Conservation (phyloP, 2,329 filamentous ascomycete genomes). For the Sphaceloma murrayae region DNA sequence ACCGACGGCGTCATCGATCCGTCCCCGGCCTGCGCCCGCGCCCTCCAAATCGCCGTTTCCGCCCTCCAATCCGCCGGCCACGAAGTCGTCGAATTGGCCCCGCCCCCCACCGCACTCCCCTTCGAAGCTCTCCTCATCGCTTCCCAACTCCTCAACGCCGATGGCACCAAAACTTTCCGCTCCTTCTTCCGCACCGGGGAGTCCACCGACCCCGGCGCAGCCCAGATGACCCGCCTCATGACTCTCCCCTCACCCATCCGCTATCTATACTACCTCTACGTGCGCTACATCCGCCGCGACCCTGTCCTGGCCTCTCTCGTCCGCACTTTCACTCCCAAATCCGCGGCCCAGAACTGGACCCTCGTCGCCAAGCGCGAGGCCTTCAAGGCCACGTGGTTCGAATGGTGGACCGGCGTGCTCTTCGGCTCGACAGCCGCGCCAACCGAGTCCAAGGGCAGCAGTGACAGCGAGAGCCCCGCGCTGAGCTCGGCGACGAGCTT, state of each 20-base stretch:
- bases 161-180: constrained; percentile 72
- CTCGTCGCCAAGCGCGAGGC: constrained; percentile 66
- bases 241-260: constrained; percentile 62
- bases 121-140: constrained; percentile 69
- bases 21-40: constrained; percentile 71
- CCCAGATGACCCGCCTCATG: constrained; percentile 66
- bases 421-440: too few species aligned
- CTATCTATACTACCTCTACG: constrained; percentile 80
- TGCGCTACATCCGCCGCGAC: constrained; percentile 73
- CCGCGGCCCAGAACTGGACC: constrained; percentile 70
- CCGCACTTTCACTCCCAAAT: constrained; percentile 62
- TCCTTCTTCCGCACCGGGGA: constrained; percentile 69
- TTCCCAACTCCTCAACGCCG: constrained; percentile 71
- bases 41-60: constrained; percentile 58
- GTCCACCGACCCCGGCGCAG: constrained; percentile 67
- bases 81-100: constrained; percentile 59
- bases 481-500: constrained; percentile 10
- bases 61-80: constrained; percentile 66
- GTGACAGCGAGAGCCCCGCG: constrained; percentile 28
- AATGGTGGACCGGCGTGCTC: constrained; percentile 56
- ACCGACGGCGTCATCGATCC: constrained; percentile 70
- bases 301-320: constrained; percentile 69
- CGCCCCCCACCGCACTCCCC: constrained; percentile 49
- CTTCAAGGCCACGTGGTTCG: constrained; percentile 69
- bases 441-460: constrained; percentile 45